Evolutionary conservation across 176 grass and related monocot genomes (phyloP), one percentile per base, ranked within the genome.

Genomic region (Elaeis guineensis): DNA sequence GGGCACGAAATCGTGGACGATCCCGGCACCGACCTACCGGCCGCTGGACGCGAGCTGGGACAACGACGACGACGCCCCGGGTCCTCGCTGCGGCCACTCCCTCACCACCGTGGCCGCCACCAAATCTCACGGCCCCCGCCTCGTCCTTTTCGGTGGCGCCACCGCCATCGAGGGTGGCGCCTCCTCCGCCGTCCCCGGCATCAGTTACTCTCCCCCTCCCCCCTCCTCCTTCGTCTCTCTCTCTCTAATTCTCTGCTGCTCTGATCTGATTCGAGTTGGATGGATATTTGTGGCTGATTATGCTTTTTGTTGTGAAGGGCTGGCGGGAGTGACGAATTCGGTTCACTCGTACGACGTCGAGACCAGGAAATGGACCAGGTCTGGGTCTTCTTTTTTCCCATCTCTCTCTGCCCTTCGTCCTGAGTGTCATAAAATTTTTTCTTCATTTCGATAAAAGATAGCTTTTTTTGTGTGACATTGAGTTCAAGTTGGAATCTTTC

Each of bases 131-230:
- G 93, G 93, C 21, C 87, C 79, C 49, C 84, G 93, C 23, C 87
- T 98, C 63, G 89, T 98, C 76, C 93, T 98, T 59, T 98, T 98
- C 70, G 93, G 93, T 25, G 93, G 93, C 49, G 87, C 87, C 70
- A 98, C 93, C 19, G 81, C 84, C 81, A 92, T 98, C 69, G 93
- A 92, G 72, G 79, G 78, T 65, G 77, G 83, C 71, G 80, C 61
- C 0, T 82, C 83, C 54, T 67, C 81, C 19, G 71, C 78, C 17
- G 69, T 88, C 16, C 84, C 93, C 15, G 93, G 87, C 69, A 92
- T 98, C 81, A 90, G 93, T 98, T 70, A 78, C 39, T 5, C 5
- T 16, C 50, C 19, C 49, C 53, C 3, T 57, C 25, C n/a, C 19
- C 61, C 25, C 25, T 17, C 16, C 51, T 65, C 20, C 49, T 19